Evolutionary conservation across 2,329 filamentous ascomycete species (phyloP).

Genomic region (Ophiostoma ips): DNA sequence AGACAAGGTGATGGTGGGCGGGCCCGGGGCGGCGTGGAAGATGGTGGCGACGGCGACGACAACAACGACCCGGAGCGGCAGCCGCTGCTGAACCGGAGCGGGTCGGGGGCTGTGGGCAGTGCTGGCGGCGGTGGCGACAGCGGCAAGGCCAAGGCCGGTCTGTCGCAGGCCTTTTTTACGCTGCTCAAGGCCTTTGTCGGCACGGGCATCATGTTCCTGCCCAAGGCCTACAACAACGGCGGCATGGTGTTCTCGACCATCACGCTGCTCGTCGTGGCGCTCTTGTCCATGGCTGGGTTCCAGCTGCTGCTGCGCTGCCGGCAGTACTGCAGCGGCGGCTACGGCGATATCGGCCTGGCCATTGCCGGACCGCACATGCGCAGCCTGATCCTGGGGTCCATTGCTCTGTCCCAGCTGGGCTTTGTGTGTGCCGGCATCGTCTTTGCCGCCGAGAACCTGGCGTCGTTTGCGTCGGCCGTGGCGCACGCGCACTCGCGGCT

Average conservation of each 20-base stretch:
- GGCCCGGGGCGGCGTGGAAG: background rate
- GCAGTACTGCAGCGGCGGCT: slow-evolving; percentile 51
- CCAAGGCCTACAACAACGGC: slow-evolving; percentile 66
- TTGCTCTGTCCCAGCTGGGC: slow-evolving; percentile 61
- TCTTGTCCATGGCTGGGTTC: slow-evolving; percentile 57
- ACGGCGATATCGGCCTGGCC: slow-evolving; percentile 57
- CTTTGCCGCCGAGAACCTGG: slow-evolving; percentile 62
- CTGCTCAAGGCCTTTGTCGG: slow-evolving; percentile 67
- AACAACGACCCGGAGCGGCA: slow-evolving; percentile 13
- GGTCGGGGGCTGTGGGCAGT: background rate
- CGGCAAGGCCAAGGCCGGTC: slow-evolving; percentile 39
- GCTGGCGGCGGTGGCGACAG: slow-evolving; percentile 25
- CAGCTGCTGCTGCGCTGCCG: slow-evolving; percentile 57
- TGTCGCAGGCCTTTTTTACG: slow-evolving; percentile 64
- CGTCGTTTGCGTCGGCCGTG: slow-evolving; percentile 52
- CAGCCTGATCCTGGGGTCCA: slow-evolving; percentile 51
- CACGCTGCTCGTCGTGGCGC: slow-evolving; percentile 49
- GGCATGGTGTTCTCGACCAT: slow-evolving; percentile 62
- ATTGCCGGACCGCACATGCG: slow-evolving; percentile 52
- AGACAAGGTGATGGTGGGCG: background rate
- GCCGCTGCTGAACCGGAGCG: slow-evolving; percentile 4
- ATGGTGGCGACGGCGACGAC: slow-evolving; percentile 9
- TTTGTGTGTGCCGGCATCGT: slow-evolving; percentile 69
- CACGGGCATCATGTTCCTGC: slow-evolving; percentile 70
- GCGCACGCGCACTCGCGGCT: slow-evolving; percentile 15